Base-by-base conservation (phyloP, 202 grass and related monocot genomes). In the Brachypodium distachyon region DNA sequence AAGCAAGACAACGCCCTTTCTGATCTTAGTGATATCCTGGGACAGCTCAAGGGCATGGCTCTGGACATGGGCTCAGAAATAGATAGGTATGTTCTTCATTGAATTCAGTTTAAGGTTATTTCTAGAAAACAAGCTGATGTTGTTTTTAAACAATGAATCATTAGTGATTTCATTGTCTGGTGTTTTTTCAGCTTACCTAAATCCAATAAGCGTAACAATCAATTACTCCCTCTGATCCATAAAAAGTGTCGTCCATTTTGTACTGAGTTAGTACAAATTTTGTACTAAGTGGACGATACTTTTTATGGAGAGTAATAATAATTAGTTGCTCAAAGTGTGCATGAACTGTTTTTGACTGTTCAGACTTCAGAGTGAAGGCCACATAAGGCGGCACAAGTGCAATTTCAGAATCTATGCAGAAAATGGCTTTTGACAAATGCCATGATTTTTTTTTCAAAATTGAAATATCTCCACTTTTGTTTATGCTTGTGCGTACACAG, bases 1-100 rank as follows among this genome's bases (percentile, higher is more conserved):
- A 92, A 92, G 70, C 86, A 92, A 69, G 69, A 72, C 32, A 39
- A 14, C 54, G 47, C 69, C 47, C 68, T 54, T 22, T 72, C 69
- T 53, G 48, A 72, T 54, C 48, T 54, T 54, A 72, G 48, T 21
- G 69, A 54, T 72, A 48, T 72, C 19, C 32, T 72, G n/a, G 32
- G 32, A 16, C 69, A 54, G 69, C 69, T 72, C 69, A 72, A 72
- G 69, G 69, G 12, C 32, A 54, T 54, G 48, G 48, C 69, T 72
- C 48, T 72, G 5, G 48, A 72, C 26, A 72, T 72, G 69, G 69
- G 69, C 32, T 72, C 47, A 10, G 69, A 72, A 72, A 72, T 72
- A 4, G 19, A 54, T 72, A 38, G 69, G 32, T 72, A 54, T 22
- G 46, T 25, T 19, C 14, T 68, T 68, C 25, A 11, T 12, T 16